These are phyloP conservation scores for Pyricularia sp. DNA, from an alignment of 2,329 filamentous ascomycete genomes.

Conservation along the genomic window DNA sequence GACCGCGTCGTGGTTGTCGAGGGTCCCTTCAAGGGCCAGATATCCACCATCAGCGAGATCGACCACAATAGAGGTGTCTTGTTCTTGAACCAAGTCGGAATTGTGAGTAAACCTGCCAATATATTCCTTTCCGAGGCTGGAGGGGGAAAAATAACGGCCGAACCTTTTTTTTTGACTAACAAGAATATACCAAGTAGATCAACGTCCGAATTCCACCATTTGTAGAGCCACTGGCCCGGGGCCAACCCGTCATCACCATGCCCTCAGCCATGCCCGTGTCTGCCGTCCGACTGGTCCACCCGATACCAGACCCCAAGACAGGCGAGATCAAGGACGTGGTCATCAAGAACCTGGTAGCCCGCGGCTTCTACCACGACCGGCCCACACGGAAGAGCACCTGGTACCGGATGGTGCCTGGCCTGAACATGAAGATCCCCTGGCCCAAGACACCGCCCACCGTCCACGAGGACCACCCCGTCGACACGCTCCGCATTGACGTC, in stretches of 20 bases:
- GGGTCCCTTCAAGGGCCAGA: conserved; percentile 70
- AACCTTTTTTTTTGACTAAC: neutral
- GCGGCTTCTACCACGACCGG: conserved; percentile 35
- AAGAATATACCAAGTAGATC: conserved; percentile 13
- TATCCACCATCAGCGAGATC: conserved; percentile 56
- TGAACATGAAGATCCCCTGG: conserved; percentile 66
- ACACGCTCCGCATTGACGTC: conserved; percentile 66
- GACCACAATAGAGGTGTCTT: conserved; percentile 41
- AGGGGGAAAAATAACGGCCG: neutral
- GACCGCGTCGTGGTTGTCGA: conserved; percentile 75
- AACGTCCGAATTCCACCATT: conserved; percentile 27
- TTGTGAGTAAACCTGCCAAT: conserved; percentile 34
- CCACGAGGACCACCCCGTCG: conserved; percentile 41
- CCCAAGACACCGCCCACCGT: conserved; percentile 38
- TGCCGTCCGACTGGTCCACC: conserved; percentile 69
- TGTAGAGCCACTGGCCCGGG: conserved; percentile 20
- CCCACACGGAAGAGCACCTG: conserved; percentile 33
- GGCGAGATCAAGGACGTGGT: conserved; percentile 59
- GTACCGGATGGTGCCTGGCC: conserved; percentile 52
- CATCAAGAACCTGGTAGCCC: conserved; percentile 54
- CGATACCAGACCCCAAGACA: conserved; percentile 53
- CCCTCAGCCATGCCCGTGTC: conserved; percentile 51
- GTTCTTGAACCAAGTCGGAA: conserved; percentile 47
- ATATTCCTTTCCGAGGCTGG: too few relatives aligned
- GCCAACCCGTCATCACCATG: conserved; percentile 27